phyloP scores from a whole-genome alignment of 2,329 filamentous ascomycete genomes.

The Neonectria magnoliae region DNA sequence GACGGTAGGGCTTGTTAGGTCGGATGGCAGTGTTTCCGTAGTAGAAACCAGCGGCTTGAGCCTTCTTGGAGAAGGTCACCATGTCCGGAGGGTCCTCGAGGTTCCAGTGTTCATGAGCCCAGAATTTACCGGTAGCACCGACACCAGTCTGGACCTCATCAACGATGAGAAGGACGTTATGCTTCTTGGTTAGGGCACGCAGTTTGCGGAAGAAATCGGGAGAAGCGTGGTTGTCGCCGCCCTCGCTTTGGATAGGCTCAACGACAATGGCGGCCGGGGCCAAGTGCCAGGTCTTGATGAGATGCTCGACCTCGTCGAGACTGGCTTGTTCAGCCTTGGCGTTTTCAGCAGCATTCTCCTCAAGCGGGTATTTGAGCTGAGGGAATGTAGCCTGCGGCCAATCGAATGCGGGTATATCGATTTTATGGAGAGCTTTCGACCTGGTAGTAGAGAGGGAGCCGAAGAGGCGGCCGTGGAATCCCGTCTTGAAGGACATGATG shows the following conservation, averaged over 20 bases:
- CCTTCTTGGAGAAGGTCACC: conserved; percentile 96
- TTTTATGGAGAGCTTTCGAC: conserved; percentile 93
- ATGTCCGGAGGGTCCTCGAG: conserved; percentile 84
- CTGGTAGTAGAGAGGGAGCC: conserved; percentile 88
- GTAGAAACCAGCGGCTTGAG: conserved; percentile 93
- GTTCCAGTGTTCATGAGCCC: conserved; percentile 96
- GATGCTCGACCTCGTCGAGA: conserved; percentile 82
- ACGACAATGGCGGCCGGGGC: conserved; percentile 85
- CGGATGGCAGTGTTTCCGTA: conserved; percentile 81
- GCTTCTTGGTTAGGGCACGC: conserved; percentile 79
- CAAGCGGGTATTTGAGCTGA: conserved; percentile 84
- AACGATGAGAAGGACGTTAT: conserved; percentile 86
- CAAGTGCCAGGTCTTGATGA: conserved; percentile 81
- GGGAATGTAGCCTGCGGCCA: conserved; percentile 95
- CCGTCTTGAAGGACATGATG: conserved; percentile 88
- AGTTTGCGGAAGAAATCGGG: conserved; percentile 87
- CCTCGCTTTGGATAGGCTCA: conserved; percentile 93
- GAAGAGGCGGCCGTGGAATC: conserved; percentile 91
- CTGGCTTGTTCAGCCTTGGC: conserved; percentile 82
- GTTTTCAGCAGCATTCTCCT: conserved; percentile 82
- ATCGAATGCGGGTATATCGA: conserved; percentile 94
- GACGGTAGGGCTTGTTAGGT: conserved; percentile 92
- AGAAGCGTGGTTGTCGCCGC: conserved; percentile 93
- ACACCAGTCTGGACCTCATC: conserved; percentile 96
- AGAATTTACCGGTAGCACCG: conserved; percentile 93